Evolutionary conservation across 306 rosid genomes (phyloP).

Genomic region (Quercus variabilis): DNA sequence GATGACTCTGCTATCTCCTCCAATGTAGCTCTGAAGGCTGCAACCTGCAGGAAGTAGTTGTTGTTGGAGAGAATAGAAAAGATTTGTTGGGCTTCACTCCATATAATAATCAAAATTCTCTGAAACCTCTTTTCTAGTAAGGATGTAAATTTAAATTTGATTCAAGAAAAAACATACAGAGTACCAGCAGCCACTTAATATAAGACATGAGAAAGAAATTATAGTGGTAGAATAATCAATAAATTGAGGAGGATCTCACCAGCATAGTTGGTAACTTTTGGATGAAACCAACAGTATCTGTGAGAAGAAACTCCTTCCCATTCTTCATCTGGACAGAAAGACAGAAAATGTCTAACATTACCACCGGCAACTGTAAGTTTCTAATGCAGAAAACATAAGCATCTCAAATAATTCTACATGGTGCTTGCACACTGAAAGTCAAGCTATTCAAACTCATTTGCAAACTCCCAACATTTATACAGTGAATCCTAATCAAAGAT

Average conservation of each 20-base stretch:
- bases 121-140: slow-evolving; percentile 9
- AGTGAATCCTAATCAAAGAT: background rate
- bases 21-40: slow-evolving; percentile 96
- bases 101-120: background rate
- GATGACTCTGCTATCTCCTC: slow-evolving; percentile 96
- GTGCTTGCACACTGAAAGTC: background rate
- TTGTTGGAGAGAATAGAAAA: background rate
- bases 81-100: slow-evolving; percentile 6
- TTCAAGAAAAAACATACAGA: background rate
- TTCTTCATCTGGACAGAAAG: slow-evolving; percentile 68
- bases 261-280: slow-evolving; percentile 93
- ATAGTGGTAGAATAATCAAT: slow-evolving; percentile 15
- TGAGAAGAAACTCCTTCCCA: slow-evolving; percentile 92
- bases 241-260: slow-evolving; percentile 43
- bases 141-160: background rate
- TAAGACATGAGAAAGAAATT: slow-evolving; percentile 14
- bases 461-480: no score
- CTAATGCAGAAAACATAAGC: background rate
- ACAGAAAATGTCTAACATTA: slow-evolving; percentile 23
- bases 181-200: background rate
- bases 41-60: slow-evolving; percentile 56
- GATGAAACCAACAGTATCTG: slow-evolving; percentile 97
- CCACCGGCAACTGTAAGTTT: slow-evolving; percentile 1
- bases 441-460: background rate
- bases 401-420: background rate